Evolutionary conservation across 2,329 filamentous ascomycete species (phyloP).

Genomic region (Boeremia lycopersici): DNA sequence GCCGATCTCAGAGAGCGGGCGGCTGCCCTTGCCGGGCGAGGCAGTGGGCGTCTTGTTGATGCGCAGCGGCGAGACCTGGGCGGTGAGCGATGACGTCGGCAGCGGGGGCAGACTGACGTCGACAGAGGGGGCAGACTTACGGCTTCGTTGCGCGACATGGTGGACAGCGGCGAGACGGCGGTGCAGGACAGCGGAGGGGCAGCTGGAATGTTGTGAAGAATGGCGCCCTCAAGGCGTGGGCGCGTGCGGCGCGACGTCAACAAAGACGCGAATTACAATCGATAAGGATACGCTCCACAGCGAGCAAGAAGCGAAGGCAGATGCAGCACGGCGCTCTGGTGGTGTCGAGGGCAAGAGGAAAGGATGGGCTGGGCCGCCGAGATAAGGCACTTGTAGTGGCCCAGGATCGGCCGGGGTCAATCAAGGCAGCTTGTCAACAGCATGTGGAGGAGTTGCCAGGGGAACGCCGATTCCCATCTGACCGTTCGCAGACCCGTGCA

Average conservation of each 20-base stretch:
- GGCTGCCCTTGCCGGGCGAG: constrained; percentile 68
- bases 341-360: constrained; percentile 5
- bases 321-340: constrained; percentile 9
- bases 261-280: constrained; percentile 5
- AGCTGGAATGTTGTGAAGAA: constrained; percentile 10
- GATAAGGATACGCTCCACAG: constrained; percentile 13
- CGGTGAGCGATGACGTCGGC: neutral
- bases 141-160: constrained; percentile 50
- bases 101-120: neutral
- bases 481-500: constrained; percentile 4
- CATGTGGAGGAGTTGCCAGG: constrained; percentile 5
- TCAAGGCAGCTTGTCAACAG: constrained; percentile 15
- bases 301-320: constrained; percentile 13
- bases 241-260: neutral
- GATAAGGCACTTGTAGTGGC: constrained; percentile 11
- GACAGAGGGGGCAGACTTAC: constrained; percentile 36
- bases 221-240: constrained; percentile 13
- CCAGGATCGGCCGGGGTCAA: constrained; percentile 7
- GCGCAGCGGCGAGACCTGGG: constrained; percentile 76
- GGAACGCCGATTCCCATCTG: neutral
- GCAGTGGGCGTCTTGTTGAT: constrained; percentile 72
- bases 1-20: constrained; percentile 84
- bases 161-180: neutral
- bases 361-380: constrained; percentile 12
- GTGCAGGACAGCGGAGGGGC: constrained; percentile 7